These are phyloP conservation scores for Entomortierella chlamydospora DNA, from an alignment of 192 early-diverging fungal genomes.

Conservation along the genomic window DNA sequence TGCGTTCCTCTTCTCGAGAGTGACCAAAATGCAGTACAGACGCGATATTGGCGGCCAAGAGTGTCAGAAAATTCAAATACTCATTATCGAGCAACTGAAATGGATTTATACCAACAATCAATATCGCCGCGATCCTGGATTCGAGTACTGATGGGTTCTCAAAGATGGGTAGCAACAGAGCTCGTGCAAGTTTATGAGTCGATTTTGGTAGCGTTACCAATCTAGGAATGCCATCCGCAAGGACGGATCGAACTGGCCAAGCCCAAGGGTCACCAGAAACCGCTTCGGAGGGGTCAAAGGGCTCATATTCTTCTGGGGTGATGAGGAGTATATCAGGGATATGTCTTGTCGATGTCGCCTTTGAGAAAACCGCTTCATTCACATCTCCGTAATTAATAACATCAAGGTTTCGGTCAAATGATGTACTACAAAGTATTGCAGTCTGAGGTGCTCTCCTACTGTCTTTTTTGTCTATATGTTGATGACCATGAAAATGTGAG, in stretches of 20 bases:
- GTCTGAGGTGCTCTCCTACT: slow-evolving; percentile 23
- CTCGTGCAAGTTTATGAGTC: slow-evolving; percentile 42
- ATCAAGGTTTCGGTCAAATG: slow-evolving; percentile 47
- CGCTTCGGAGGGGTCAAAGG: slow-evolving; percentile 18
- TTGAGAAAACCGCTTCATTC: slow-evolving; percentile 37
- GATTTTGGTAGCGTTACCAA: slow-evolving; percentile 47
- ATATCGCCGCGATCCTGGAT: slow-evolving; percentile 31
- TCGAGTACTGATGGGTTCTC: slow-evolving; percentile 40
- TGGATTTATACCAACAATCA: slow-evolving; percentile 49
- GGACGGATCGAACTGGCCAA: slow-evolving; percentile 47
- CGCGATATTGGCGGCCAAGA: slow-evolving; percentile 42
- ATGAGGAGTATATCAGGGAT: slow-evolving; percentile 43
- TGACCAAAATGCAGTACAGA: slow-evolving; percentile 40
- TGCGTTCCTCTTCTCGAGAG: slow-evolving; percentile 51
- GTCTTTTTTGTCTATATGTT: slow-evolving; percentile 21
- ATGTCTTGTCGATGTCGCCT: slow-evolving; percentile 31
- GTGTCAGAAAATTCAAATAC: slow-evolving; percentile 47
- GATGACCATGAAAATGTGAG: background rate
- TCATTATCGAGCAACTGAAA: slow-evolving; percentile 41
- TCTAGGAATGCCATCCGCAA: slow-evolving; percentile 40
- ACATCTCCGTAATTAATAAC: slow-evolving; percentile 10
- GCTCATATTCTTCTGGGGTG: slow-evolving; percentile 49
- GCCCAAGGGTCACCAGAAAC: slow-evolving; percentile 43
- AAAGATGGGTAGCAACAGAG: slow-evolving; percentile 31
- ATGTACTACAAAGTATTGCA: slow-evolving; percentile 39